These are phyloP conservation scores for Pleurotus eryngii DNA, from an alignment of 768 basidiomycete species.

Conservation along the genomic window DNA sequence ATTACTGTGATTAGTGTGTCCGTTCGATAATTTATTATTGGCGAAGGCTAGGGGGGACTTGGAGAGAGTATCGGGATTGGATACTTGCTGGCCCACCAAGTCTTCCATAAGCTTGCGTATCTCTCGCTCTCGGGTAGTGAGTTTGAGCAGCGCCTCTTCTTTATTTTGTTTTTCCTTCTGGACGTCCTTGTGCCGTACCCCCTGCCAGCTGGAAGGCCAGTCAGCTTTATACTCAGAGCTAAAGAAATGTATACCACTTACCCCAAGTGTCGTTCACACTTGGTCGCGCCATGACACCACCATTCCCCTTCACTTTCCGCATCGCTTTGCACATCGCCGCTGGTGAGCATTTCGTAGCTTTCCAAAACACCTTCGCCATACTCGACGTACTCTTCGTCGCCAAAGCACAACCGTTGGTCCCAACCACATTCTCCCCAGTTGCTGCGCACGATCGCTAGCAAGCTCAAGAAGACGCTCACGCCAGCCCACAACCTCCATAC, in stretches of 20 bases:
- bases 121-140: conserved; percentile 75
- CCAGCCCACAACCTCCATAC: conserved; percentile 68
- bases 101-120: conserved; percentile 78
- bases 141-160: conserved; percentile 59
- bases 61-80: conserved; percentile 29
- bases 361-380: conserved; percentile 66
- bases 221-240: conserved; percentile 5
- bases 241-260: conserved; percentile 26
- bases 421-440: conserved; percentile 79
- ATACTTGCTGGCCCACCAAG: conserved; percentile 49
- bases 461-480: conserved; percentile 66
- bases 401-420: conserved; percentile 81
- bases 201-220: conserved; percentile 62
- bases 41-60: conserved; percentile 32
- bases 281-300: conserved; percentile 78
- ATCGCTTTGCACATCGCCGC: conserved; percentile 37
- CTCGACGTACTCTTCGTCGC: conserved; percentile 76
- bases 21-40: conserved; percentile 42
- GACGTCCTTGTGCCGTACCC: conserved; percentile 67
- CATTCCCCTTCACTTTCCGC: conserved; percentile 50
- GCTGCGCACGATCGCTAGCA: conserved; percentile 63
- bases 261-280: conserved; percentile 80
- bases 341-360: conserved; percentile 53
- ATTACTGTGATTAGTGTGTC: conserved; percentile 22
- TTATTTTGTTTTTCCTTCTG: conserved; percentile 74